These are phyloP conservation scores for Myriosclerotinia scirpicola DNA, from an alignment of 2,329 filamentous ascomycete species.

Conservation along the genomic window DNA sequence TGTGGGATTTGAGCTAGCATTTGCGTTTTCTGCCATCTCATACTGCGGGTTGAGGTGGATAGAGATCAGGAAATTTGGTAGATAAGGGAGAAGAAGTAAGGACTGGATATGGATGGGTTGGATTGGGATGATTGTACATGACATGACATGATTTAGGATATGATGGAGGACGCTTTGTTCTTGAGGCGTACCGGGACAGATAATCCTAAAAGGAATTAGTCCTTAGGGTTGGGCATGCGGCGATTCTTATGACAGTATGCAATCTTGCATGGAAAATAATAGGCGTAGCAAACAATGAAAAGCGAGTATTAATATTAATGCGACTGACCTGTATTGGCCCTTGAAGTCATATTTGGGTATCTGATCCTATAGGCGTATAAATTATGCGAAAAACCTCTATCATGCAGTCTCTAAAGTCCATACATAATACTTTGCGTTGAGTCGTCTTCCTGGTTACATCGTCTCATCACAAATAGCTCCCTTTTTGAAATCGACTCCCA, in stretches of 20 bases:
- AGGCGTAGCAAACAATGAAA: slow-evolving; percentile 1
- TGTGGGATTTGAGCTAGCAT: slow-evolving; percentile 65
- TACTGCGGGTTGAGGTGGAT: slow-evolving; percentile 50
- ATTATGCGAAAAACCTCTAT: not conserved
- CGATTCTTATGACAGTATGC: slow-evolving; percentile 3
- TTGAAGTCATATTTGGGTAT: not conserved
- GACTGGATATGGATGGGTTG: not conserved
- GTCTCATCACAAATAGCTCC: slow-evolving; percentile 51
- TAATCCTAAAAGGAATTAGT: not conserved
- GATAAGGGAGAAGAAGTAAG: slow-evolving; percentile 35
- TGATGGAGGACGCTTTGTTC: slow-evolving; percentile 1
- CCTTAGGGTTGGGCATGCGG: not conserved
- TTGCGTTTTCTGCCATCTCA: slow-evolving; percentile 55
- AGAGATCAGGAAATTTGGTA: slow-evolving; percentile 46
- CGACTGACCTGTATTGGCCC: not conserved
- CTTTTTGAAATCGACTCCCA: slow-evolving; percentile 47
- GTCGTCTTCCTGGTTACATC: not conserved
- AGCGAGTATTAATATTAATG: not conserved
- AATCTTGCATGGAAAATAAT: not conserved
- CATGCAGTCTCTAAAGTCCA: not conserved
- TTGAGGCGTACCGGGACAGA: not conserved
- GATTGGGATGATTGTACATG: not conserved
- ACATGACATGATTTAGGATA: slow-evolving; percentile 2
- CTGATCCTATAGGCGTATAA: not conserved
- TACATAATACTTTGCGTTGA: not conserved